Evolutionary conservation across 108 stramenopile genomes (phyloP).

Genomic region (Nannochloropsis gaditana): DNA sequence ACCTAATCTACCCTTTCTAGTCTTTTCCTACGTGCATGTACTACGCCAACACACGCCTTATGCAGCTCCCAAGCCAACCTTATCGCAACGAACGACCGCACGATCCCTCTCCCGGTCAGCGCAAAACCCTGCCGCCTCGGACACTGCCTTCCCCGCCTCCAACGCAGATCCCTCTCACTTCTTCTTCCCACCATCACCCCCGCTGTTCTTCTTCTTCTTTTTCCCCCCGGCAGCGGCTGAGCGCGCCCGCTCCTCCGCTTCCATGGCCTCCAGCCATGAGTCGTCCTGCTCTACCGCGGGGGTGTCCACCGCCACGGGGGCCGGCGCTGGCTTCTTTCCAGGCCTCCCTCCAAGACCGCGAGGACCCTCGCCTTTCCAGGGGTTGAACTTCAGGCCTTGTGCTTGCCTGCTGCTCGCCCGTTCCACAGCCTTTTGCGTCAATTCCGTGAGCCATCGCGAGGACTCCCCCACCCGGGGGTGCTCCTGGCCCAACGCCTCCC

Average conservation of each 20-base stretch:
- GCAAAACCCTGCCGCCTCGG: no score
- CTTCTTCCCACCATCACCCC: not conserved
- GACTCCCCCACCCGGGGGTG: conserved; percentile 27
- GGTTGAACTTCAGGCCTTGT: not conserved
- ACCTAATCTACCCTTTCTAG: no score
- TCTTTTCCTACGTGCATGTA: no score
- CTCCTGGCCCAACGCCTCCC: conserved; percentile 24
- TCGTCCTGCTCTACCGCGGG: not conserved
- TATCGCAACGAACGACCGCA: no score
- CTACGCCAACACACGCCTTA: no score
- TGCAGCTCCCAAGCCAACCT: no score
- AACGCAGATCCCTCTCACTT: not conserved
- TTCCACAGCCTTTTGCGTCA: conserved; percentile 33
- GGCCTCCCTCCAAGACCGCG: not conserved
- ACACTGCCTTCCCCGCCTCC: no score
- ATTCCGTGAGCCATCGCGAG: conserved; percentile 24
- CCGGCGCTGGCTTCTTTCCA: not conserved
- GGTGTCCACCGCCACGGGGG: not conserved
- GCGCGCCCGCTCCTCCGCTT: not conserved
- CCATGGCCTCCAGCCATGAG: not conserved
- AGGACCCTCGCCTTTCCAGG: not conserved
- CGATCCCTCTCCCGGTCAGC: no score
- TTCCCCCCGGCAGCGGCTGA: not conserved
- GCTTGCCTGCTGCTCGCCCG: not conserved
- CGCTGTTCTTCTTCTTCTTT: not conserved